phyloP scores from a whole-genome alignment of 1,139 yeast genomes.

The Nadsonia starkeyi-henricii region DNA sequence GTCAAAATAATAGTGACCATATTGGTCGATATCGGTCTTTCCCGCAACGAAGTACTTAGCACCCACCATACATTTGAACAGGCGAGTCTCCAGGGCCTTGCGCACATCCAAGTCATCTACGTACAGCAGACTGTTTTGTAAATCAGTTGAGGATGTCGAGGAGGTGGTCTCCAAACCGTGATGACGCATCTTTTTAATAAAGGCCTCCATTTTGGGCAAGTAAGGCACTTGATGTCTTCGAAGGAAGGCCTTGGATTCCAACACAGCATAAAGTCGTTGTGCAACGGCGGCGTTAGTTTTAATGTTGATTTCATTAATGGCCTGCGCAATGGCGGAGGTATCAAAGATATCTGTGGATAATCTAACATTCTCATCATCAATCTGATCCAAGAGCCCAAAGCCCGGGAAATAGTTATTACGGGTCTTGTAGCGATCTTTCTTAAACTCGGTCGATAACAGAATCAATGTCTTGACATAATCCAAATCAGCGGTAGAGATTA shows the following conservation, averaged over 20 bases:
- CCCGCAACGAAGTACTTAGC: constrained; percentile 87
- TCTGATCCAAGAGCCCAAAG: constrained; percentile 58
- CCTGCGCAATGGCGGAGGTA: constrained; percentile 40
- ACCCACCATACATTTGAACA: constrained; percentile 71
- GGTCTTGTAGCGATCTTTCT: constrained; percentile 48
- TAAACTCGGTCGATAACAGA: constrained; percentile 55
- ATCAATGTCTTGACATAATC: constrained; percentile 55
- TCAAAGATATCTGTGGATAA: constrained; percentile 58
- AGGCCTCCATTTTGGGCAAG: constrained; percentile 65
- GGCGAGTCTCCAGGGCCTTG: constrained; percentile 62
- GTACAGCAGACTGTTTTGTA: constrained; percentile 55
- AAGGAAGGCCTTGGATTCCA: constrained; percentile 71
- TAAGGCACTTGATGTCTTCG: constrained; percentile 85
- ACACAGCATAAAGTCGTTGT: constrained; percentile 54
- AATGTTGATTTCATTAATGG: constrained; percentile 63
- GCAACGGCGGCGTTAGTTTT: constrained; percentile 83
- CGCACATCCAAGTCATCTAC: constrained; percentile 54
- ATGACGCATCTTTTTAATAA: constrained; percentile 53
- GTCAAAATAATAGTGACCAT: constrained; percentile 63
- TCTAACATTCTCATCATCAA: constrained; percentile 74
- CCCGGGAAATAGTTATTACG: constrained; percentile 26
- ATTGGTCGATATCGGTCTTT: constrained; percentile 65
- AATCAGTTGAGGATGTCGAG: constrained; percentile 46
- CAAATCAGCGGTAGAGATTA: constrained; percentile 33
- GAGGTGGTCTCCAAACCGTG: constrained; percentile 55